Percentiles rank a stretch among this genome's conserved stretches.
phyloP scores from a whole-genome alignment of 441 rosid species.

The Erodium moschatum region DNA sequence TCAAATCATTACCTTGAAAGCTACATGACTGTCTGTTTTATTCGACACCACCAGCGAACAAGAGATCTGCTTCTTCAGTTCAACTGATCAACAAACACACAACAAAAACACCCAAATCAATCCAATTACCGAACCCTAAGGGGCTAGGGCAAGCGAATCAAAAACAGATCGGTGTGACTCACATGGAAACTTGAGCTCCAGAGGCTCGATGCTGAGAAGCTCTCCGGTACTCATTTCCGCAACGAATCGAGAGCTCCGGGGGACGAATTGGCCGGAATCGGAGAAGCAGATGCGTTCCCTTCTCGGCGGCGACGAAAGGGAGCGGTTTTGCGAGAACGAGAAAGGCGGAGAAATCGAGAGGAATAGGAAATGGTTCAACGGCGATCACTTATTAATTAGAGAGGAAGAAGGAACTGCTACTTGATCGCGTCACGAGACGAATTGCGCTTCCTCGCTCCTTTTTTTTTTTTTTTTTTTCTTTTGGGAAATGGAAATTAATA shows the following conservation, averaged over 20 bases:
- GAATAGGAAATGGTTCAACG: not conserved
- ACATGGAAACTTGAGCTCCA: constrained; percentile 67
- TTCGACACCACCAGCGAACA: constrained; percentile 61
- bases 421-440: not conserved
- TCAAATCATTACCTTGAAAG: constrained; percentile 74
- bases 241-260: not conserved
- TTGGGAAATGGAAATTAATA: not conserved
- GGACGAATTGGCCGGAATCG: not conserved
- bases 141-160: constrained; percentile 2
- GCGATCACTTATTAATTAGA: too few species aligned
- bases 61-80: constrained; percentile 80
- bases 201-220: constrained; percentile 56
- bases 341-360: not conserved
- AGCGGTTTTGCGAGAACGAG: not conserved
- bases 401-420: not conserved
- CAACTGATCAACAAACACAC: constrained; percentile 34
- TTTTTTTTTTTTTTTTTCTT: too few species aligned
- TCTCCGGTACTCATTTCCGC: constrained; percentile 49
- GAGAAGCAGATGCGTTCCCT: not conserved
- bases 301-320: not conserved
- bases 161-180: constrained; percentile 16
- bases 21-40: constrained; percentile 52
- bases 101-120: not conserved
- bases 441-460: not conserved
- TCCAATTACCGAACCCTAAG: constrained; percentile 4